These are phyloP conservation scores for Saccharomycopsis synnaedendra DNA, from an alignment of 805 yeast genomes.

Conservation along the genomic window DNA sequence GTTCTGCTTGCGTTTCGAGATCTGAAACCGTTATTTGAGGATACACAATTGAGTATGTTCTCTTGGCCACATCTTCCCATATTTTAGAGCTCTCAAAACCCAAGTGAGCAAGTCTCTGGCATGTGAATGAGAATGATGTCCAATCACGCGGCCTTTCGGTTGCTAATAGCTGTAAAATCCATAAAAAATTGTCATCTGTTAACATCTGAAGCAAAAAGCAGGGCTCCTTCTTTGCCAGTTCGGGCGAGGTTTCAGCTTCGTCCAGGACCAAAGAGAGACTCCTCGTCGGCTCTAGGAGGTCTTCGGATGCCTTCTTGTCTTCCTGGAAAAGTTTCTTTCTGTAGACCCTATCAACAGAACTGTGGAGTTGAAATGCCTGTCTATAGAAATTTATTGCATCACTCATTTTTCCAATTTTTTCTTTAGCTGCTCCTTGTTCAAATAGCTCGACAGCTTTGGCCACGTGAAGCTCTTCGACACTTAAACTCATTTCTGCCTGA, in stretches of 20 bases:
- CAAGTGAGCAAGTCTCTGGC: slow-evolving; percentile 31
- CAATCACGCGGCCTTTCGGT: slow-evolving; percentile 47
- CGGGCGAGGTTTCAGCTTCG: neutral
- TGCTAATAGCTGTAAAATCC: slow-evolving; percentile 38
- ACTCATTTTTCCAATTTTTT: slow-evolving; percentile 62
- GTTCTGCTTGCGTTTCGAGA: slow-evolving; percentile 1
- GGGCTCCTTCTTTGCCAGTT: slow-evolving; percentile 16
- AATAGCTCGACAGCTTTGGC: slow-evolving; percentile 48
- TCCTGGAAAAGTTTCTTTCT: slow-evolving; percentile 28
- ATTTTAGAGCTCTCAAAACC: slow-evolving; percentile 11
- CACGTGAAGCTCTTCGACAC: neutral
- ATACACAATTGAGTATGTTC: slow-evolving; percentile 1
- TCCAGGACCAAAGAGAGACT: neutral
- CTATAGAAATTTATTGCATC: slow-evolving; percentile 72
- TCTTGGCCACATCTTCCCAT: slow-evolving; percentile 7
- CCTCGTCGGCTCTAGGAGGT: neutral
- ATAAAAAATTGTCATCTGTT: slow-evolving; percentile 48
- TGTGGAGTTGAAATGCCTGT: slow-evolving; percentile 49
- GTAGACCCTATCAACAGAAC: slow-evolving; percentile 56
- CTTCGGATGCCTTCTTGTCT: neutral
- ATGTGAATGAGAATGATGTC: slow-evolving; percentile 49
- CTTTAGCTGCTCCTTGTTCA: slow-evolving; percentile 62
- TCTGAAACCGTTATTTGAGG: neutral
- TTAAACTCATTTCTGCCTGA: neutral
- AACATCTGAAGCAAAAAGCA: slow-evolving; percentile 31